A percentile compares a stretch with the other conserved stretches of the same genome.
phyloP scores from a whole-genome alignment of 202 grass and related monocot species.

The Bolboschoenoplectus hybrid region DNA sequence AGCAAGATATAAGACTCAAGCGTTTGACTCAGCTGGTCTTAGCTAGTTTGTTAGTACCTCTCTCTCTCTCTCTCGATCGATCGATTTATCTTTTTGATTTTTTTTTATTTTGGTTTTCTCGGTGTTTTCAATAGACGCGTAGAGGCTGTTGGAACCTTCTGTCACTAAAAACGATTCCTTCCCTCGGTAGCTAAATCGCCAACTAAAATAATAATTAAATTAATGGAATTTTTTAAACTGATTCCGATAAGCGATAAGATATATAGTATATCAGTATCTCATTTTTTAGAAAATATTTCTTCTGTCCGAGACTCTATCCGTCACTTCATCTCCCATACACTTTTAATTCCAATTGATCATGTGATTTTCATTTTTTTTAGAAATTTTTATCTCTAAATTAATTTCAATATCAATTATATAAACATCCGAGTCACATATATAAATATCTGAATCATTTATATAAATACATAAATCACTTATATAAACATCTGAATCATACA shows the following conservation, averaged over 20 bases:
- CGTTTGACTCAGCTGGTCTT: not conserved
- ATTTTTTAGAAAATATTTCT: not conserved
- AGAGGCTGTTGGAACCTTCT: conserved; percentile 11
- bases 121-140: conserved; percentile 33
- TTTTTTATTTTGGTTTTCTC: conserved; percentile 14
- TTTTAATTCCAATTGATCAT: not conserved
- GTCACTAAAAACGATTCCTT: not conserved
- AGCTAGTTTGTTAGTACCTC: not conserved
- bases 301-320: too few species aligned
- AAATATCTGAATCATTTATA: too few species aligned
- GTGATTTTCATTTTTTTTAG: too few species aligned
- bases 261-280: not conserved
- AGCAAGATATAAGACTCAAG: conserved; percentile 14
- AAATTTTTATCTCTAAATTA: too few species aligned
- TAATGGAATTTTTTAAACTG: not conserved
- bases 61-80: not conserved
- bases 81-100: not conserved
- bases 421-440: too few species aligned
- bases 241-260: not conserved
- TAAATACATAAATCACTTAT: too few species aligned
- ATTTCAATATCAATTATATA: too few species aligned
- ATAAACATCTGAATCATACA: too few species aligned
- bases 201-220: not conserved
- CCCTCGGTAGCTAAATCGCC: not conserved
- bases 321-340: too few species aligned